Conservation (phyloP, 305 asterid genomes). For the Rubia balearica region DNA sequence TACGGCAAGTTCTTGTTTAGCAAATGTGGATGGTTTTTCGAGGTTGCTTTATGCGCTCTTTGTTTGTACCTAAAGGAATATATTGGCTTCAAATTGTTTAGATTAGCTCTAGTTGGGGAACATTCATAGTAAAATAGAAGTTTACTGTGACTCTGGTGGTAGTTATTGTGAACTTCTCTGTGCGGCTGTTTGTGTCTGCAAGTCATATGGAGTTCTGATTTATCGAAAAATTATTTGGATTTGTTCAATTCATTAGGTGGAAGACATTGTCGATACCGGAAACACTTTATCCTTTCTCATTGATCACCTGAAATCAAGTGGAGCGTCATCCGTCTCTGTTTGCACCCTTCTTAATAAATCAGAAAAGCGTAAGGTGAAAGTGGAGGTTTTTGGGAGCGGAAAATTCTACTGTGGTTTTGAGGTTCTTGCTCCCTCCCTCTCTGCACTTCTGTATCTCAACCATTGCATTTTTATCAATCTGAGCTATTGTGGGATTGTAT, state of each 20-base stretch:
- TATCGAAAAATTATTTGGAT: background rate
- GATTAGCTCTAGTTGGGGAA: background rate
- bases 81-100: background rate
- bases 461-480: background rate
- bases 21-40: background rate
- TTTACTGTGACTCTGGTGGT: background rate
- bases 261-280: constrained; percentile 93
- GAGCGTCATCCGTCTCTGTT: constrained; percentile 75
- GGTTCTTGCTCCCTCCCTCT: constrained; percentile 38
- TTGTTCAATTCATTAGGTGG: constrained; percentile 44
- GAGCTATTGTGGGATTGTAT: background rate
- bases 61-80: background rate
- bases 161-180: background rate
- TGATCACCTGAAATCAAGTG: constrained; percentile 65
- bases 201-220: background rate
- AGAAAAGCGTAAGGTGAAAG: constrained; percentile 46
- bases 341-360: constrained; percentile 85
- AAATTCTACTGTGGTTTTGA: constrained; percentile 78
- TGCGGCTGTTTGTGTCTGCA: background rate
- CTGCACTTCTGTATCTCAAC: background rate
- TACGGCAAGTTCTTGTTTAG: background rate
- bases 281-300: constrained; percentile 55
- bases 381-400: constrained; percentile 71
- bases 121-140: background rate
- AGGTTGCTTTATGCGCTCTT: background rate